These are phyloP conservation scores for Nicotiana knightiana DNA, from an alignment of 257 asterid genomes.

Conservation along the genomic window DNA sequence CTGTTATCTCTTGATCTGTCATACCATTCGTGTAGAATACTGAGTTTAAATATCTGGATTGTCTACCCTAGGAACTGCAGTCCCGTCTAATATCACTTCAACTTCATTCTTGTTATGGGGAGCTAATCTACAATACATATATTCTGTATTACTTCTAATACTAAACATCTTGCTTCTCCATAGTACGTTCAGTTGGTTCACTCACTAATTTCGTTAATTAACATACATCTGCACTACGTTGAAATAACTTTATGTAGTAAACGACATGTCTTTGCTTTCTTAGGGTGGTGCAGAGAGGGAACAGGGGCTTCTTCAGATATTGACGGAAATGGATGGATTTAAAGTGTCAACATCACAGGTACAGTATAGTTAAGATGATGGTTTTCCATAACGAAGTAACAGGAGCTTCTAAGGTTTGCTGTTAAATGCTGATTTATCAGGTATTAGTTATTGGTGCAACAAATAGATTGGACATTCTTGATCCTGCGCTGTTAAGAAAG, in stretches of 20 bases:
- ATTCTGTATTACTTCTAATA: not conserved
- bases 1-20: not conserved
- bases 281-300: slow-evolving; percentile 99
- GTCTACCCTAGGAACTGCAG: not conserved
- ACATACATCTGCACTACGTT: not conserved
- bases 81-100: not conserved
- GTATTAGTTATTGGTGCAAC: slow-evolving; percentile 96
- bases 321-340: slow-evolving; percentile 98
- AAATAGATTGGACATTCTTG: slow-evolving; percentile 95
- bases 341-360: slow-evolving; percentile 92
- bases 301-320: slow-evolving; percentile 96
- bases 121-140: not conserved
- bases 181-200: not conserved
- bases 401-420: not conserved
- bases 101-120: not conserved
- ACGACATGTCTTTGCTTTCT: slow-evolving; percentile 12
- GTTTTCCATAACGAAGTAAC: not conserved
- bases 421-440: slow-evolving; percentile 31
- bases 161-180: not conserved
- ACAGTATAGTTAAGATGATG: not conserved
- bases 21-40: not conserved
- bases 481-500: slow-evolving; percentile 92
- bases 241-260: not conserved
- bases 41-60: not conserved
- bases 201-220: not conserved